These are phyloP conservation scores for Puccinellia tenuiflora DNA, from an alignment of 176 grass and related monocot genomes.

Conservation along the genomic window DNA sequence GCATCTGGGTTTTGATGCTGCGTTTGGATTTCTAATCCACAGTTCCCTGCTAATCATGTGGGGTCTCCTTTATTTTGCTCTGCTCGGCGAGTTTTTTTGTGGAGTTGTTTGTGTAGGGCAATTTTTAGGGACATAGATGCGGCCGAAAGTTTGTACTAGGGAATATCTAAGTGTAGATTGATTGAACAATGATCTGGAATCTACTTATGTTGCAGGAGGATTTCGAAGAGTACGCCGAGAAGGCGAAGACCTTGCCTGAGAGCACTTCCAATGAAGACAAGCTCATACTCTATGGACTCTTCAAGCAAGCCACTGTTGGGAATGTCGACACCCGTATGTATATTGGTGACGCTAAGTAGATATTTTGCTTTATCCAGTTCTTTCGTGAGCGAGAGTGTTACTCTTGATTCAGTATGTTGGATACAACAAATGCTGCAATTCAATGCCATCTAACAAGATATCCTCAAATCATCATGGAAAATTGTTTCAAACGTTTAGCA, in stretches of 20 bases:
- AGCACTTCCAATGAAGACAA: conserved; percentile 56
- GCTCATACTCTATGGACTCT: conserved; percentile 77
- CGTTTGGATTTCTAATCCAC: not conserved
- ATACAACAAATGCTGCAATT: not conserved
- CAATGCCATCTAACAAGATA: not conserved
- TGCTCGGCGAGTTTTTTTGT: not conserved
- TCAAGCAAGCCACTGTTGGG: conserved; percentile 76
- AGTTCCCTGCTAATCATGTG: not conserved
- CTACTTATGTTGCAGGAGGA: conserved; percentile 42
- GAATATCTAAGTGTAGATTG: not conserved
- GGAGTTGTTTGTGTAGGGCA: not conserved
- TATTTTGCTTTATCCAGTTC: not conserved
- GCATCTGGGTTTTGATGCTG: conserved; percentile 12
- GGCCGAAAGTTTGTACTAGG: not conserved
- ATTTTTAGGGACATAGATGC: not conserved
- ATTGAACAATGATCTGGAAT: not conserved
- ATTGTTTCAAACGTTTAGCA: not conserved
- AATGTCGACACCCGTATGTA: conserved; percentile 55
- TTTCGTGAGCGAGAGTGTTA: not conserved
- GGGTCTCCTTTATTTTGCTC: not conserved
- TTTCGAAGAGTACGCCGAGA: conserved; percentile 56
- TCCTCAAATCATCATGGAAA: not conserved
- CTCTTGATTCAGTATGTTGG: not conserved
- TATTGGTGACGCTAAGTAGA: not conserved
- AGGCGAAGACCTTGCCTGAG: conserved; percentile 61